Percentiles rank a stretch among this genome's conserved stretches.
Conservation (phyloP, 257 asterid species). For the Fraxinus quadrangulata region DNA sequence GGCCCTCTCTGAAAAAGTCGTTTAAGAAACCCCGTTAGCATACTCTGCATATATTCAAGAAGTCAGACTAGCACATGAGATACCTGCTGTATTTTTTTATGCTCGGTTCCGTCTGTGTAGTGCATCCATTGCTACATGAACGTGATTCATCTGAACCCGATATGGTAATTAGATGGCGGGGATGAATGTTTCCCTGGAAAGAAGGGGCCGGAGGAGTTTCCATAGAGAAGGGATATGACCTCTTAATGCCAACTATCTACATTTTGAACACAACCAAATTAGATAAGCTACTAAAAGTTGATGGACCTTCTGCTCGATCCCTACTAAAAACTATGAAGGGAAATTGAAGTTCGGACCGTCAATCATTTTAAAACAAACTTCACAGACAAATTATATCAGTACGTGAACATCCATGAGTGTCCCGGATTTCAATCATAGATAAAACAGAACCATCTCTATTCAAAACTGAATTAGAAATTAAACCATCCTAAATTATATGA, state of each 20-base stretch:
- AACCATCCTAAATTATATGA: no score
- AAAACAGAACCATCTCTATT: not conserved
- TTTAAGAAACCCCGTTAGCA: constrained; percentile 17
- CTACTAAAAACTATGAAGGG: not conserved
- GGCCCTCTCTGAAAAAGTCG: constrained; percentile 50
- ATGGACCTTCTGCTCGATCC: not conserved
- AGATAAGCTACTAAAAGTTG: not conserved
- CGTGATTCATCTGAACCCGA: constrained; percentile 48
- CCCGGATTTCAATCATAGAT: not conserved
- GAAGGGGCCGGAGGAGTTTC: constrained; percentile 43
- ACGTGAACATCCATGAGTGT: not conserved
- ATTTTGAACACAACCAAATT: constrained; percentile 29
- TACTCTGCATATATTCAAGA: not conserved
- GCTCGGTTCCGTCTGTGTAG: constrained; percentile 38
- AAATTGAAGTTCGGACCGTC: no score
- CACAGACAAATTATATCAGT: no score
- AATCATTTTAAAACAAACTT: no score
- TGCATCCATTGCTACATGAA: constrained; percentile 41
- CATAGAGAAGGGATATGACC: constrained; percentile 51
- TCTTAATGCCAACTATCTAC: constrained; percentile 64
- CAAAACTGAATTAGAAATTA: no score
- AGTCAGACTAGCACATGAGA: not conserved
- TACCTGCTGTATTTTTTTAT: constrained; percentile 46
- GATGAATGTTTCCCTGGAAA: constrained; percentile 33
- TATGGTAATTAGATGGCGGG: constrained; percentile 22